phyloP scores from a whole-genome alignment of 2,329 filamentous ascomycete genomes.

The Tolypocladium pustulatum region DNA sequence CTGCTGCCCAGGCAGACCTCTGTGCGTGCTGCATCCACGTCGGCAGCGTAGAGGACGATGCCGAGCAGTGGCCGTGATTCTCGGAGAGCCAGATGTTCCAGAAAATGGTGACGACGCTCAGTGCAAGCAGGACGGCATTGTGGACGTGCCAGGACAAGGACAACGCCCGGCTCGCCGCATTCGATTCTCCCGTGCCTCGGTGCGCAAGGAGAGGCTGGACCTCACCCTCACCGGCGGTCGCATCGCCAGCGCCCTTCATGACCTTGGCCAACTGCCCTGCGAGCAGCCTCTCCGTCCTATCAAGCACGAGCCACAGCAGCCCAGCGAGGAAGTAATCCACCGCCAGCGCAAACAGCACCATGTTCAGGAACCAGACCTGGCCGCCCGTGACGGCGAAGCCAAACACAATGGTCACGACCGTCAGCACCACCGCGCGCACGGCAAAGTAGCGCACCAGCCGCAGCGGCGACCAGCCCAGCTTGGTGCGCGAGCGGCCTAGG shows the following conservation, averaged over 20 bases:
- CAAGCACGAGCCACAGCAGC: conserved; percentile 26
- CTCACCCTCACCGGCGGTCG: conserved; percentile 12
- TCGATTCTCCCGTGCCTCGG: background rate
- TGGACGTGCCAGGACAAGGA: conserved; percentile 28
- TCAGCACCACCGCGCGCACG: conserved; percentile 24
- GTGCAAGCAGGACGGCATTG: conserved; percentile 22
- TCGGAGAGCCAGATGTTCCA: conserved; percentile 37
- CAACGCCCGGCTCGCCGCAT: conserved; percentile 2
- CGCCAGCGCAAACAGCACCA: conserved; percentile 31
- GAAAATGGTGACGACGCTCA: conserved; percentile 27
- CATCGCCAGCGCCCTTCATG: conserved; percentile 3
- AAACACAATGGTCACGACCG: conserved; percentile 18
- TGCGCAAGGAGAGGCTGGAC: conserved; percentile 19
- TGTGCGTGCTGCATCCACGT: background rate
- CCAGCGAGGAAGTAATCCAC: conserved; percentile 34
- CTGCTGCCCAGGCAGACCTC: background rate
- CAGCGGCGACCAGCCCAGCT: conserved; percentile 25
- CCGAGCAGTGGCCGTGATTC: conserved; percentile 24
- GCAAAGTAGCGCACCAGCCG: conserved; percentile 27
- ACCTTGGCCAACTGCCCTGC: conserved; percentile 12
- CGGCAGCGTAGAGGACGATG: background rate
- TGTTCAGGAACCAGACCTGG: conserved; percentile 29
- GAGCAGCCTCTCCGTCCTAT: conserved; percentile 22
- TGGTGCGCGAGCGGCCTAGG: conserved; percentile 29
- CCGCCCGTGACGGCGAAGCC: conserved; percentile 22